Conservation (phyloP, 2,329 filamentous ascomycete species). For the Fusarium neocosmosporiellum region DNA sequence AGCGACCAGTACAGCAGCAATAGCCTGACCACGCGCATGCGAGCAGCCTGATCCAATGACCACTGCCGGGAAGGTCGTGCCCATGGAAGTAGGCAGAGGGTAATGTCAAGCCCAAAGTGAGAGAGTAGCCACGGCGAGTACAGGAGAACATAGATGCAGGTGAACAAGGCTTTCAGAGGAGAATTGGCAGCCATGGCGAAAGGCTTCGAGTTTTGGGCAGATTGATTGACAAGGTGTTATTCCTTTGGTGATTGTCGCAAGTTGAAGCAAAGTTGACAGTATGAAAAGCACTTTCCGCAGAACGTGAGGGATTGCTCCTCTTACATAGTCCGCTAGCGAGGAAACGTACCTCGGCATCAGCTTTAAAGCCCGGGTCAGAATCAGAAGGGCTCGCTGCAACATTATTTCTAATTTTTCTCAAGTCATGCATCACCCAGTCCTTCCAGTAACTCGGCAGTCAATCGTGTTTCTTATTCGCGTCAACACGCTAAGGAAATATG, state of each 20-base stretch:
- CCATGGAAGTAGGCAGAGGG: constrained; percentile 24
- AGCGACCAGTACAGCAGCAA: constrained; percentile 38
- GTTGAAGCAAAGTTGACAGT: not conserved
- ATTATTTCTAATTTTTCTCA: not conserved
- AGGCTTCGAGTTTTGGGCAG: not conserved
- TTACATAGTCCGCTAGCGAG: not conserved
- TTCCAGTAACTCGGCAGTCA: not conserved
- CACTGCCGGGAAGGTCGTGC: constrained; percentile 16
- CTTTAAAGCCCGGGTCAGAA: not conserved
- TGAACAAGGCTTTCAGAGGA: not conserved
- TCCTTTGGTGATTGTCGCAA: not conserved
- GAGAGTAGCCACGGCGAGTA: constrained; percentile 32
- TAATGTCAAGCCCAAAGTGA: constrained; percentile 23
- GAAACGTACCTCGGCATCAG: not conserved
- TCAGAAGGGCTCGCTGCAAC: not conserved
- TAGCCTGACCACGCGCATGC: constrained; percentile 31
- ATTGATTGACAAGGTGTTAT: not conserved
- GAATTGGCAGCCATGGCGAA: not conserved
- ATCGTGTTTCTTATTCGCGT: not conserved
- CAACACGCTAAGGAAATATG: not conserved
- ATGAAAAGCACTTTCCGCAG: not conserved
- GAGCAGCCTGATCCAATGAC: constrained; percentile 28
- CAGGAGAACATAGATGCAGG: constrained; percentile 1
- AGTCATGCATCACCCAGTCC: not conserved
- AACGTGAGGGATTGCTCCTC: not conserved